Percentiles rank a stretch among this genome's conserved stretches.
Evolutionary conservation across 2,329 filamentous ascomycete genomes (phyloP).

Genomic region (Pseudogymnoascus sp.): DNA sequence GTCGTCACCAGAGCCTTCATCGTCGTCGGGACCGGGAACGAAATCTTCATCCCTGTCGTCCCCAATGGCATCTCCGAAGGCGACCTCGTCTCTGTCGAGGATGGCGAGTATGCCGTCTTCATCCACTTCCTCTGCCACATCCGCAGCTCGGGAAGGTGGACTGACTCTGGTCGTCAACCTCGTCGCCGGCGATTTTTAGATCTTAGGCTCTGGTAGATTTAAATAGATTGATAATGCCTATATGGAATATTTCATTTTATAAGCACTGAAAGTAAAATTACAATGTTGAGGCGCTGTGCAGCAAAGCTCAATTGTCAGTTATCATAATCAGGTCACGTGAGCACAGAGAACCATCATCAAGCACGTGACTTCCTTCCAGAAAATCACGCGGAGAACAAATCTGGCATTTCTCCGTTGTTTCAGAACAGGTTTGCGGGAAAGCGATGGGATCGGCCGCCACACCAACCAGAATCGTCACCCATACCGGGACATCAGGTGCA

Average conservation of each 20-base stretch:
- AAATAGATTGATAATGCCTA: neutral
- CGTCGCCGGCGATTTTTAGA: neutral
- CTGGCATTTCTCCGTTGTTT: neutral
- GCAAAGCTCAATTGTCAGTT: neutral
- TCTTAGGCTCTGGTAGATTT: neutral
- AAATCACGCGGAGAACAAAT: neutral
- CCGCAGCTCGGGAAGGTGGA: neutral
- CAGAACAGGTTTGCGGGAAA: constrained; percentile 1
- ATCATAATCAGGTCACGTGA: no score
- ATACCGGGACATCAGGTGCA: neutral
- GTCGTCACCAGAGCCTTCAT: neutral
- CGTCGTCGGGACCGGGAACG: neutral
- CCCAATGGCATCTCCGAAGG: neutral
- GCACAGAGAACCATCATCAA: neutral
- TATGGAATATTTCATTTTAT: neutral
- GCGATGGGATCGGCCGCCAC: neutral
- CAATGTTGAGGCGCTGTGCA: neutral
- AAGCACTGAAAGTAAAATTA: neutral
- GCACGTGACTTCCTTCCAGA: neutral
- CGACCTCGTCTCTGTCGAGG: neutral
- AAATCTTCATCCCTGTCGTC: neutral
- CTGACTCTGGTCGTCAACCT: neutral
- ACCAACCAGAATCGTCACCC: neutral
- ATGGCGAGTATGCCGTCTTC: neutral
- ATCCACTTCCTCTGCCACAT: neutral